phyloP scores from a whole-genome alignment of 345 rosid genomes.

The Pistacia vera region DNA sequence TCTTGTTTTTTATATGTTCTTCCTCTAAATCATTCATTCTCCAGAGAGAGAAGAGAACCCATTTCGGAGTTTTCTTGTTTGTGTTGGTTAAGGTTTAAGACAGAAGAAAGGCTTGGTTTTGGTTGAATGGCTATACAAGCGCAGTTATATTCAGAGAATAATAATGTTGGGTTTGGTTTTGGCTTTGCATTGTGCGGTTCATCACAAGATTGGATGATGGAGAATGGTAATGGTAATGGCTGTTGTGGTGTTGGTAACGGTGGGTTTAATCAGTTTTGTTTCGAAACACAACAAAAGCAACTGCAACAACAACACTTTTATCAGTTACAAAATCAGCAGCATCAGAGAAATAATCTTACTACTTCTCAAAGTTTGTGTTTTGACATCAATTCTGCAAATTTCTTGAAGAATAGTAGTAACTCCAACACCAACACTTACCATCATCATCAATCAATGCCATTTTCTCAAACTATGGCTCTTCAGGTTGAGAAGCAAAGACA shows the following conservation, averaged over 20 bases:
- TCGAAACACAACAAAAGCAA: slow-evolving; percentile 32
- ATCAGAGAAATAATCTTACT: slow-evolving; percentile 11
- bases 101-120: slow-evolving; percentile 14
- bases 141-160: slow-evolving; percentile 48
- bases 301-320: slow-evolving; percentile 31
- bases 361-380: slow-evolving; percentile 30
- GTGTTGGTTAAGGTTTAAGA: background rate
- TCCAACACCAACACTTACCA: background rate
- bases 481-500: slow-evolving; percentile 53
- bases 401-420: slow-evolving; percentile 17
- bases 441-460: background rate
- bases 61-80: background rate
- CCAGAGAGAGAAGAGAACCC: background rate
- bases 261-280: slow-evolving; percentile 30
- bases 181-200: slow-evolving; percentile 31
- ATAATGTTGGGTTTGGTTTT: slow-evolving; percentile 28
- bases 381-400: slow-evolving; percentile 9
- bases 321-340: slow-evolving; percentile 31
- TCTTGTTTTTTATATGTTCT: background rate
- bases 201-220: slow-evolving; percentile 45
- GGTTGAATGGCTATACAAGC: slow-evolving; percentile 72
- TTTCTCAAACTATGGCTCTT: slow-evolving; percentile 26
- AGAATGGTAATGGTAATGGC: slow-evolving; percentile 6
- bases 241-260: background rate
- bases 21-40: background rate